Base-by-base conservation (phyloP, 495 filamentous ascomycete genomes). In the Diplogelasinospora grovesii region DNA sequence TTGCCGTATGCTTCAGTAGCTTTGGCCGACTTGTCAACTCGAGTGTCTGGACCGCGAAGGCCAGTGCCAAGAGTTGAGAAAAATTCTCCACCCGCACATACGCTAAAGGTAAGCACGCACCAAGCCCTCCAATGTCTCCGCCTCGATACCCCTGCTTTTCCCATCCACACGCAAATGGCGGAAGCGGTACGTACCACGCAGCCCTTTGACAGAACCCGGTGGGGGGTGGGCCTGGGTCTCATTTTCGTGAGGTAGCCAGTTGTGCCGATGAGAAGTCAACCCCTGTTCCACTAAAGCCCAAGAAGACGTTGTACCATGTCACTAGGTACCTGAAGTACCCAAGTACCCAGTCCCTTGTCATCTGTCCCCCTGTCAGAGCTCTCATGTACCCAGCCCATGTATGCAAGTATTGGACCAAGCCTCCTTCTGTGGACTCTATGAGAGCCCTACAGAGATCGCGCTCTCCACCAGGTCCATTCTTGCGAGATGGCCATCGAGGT, bases 391-490 rank as follows among this genome's bases (percentile, higher is more conserved):
- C 40, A 43, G 36, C 47, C 32, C 40, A 50, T 47, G 48, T 43
- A 49, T 54, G 53, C 55, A 49, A 46, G 42, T 40, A 36, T 42
- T 50, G 45, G 41, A 53, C 53, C 48, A 43, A 48, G 57, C 57
- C 57, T n/a, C n/a, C n/a, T n/a, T 56, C 57, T 44, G 39, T 56
- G 27, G 40, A 23, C 42, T n/a, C n/a, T n/a, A n/a, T 23, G 28
- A 46, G 48, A 50, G 50, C 48, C 53, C 47, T 50, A 48, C 45
- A 26, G 41, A 58, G 55, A 57, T 54, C 54, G 46, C 45, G 39
- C 54, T n/a, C 56, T 59, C 54, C 57, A 60, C 57, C 48, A 60
- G 51, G 26, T n/a, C 41, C 40, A 15, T 43, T 46, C 42, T 42
- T 45, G 40, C 35, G 41, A 55, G 52, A 56, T 47, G 57, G 36